Evolutionary conservation across 2,329 filamentous ascomycete species (phyloP), one percentile per base, ranked within the genome.

Genomic region (Aspergillus sp.): DNA sequence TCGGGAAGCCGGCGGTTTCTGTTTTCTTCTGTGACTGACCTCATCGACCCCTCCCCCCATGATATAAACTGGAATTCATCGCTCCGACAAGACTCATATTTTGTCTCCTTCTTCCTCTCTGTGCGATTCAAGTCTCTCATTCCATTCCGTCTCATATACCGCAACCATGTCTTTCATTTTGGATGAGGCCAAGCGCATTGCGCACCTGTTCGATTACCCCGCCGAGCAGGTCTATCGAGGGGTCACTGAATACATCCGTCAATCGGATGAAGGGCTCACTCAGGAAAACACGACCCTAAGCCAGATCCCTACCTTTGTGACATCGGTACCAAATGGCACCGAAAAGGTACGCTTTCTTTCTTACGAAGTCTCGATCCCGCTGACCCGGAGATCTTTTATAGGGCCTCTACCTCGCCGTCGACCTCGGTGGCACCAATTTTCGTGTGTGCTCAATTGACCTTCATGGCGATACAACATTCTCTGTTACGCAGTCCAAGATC

Each of bases 351-450:
- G 60, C 35, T 39, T 41, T 23, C 25, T 23, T 30, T 49, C 19
- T 37, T 30, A 4, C 41, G 43, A n/a, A 9, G 46, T 27, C 23
- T 27, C n/a, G 32, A 39, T 20, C 39, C 15, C 41, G 43, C 38
- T 33, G 19, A 22, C 42, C 22, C 23, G 19, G 23, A 19, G 9
- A 6, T 35, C 46, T 49, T 59, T 41, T 49, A n/a, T 60, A 94
- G 89, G 93, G 93, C 43, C 77, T 96, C 35, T 98, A 96, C 73
- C 83, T 98, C 64, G 91, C 93, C 35, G 90, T 98, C 55, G 93
- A 98, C 64, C 80, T 98, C n/a, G 93, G 93, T 53, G 93, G 93
- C 60, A 98, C 93, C 55, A 98, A 98, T 74, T 95, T 97, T 72
- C 86, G 93, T 60, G 93, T 98, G 62, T 98, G 93, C 75, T 96